A percentile compares a stretch with the other conserved stretches of the same genome.
phyloP scores from a whole-genome alignment of 148 eudicot genomes.

The Vaccinium corymbosum region DNA sequence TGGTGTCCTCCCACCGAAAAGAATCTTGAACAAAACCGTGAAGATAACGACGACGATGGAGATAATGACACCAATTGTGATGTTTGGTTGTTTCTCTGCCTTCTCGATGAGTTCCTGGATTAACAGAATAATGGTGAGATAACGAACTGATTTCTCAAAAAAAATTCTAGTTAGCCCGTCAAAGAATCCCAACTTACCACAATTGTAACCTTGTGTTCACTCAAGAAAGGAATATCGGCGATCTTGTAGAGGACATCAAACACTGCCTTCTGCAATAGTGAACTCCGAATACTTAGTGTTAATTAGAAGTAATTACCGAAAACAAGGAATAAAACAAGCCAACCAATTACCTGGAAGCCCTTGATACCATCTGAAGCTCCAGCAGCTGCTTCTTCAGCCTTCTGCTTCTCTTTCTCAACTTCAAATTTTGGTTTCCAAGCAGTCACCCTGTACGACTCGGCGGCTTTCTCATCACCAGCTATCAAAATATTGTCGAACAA shows the following conservation, averaged over 20 bases:
- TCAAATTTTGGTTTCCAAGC: constrained; percentile 82
- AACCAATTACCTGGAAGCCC: constrained; percentile 60
- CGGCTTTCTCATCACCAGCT: constrained; percentile 67
- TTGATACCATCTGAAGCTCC: constrained; percentile 46
- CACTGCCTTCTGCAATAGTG: constrained; percentile 62
- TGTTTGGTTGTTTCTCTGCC: constrained; percentile 83
- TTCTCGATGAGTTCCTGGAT: constrained; percentile 75
- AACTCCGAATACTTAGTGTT: neutral
- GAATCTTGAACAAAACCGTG: constrained; percentile 44
- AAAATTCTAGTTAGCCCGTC: neutral
- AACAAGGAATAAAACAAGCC: neutral
- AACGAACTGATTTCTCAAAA: neutral
- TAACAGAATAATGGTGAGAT: neutral
- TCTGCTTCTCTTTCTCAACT: constrained; percentile 82
- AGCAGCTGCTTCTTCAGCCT: constrained; percentile 70
- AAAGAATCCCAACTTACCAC: constrained; percentile 36
- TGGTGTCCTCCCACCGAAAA: constrained; percentile 86
- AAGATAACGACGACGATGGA: constrained; percentile 50
- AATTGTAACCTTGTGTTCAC: constrained; percentile 57
- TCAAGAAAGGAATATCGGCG: constrained; percentile 83
- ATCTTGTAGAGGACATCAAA: constrained; percentile 86
- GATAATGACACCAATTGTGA: constrained; percentile 59
- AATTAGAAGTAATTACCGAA: neutral
- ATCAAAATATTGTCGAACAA: constrained; percentile 86
- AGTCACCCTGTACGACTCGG: constrained; percentile 55